These are phyloP conservation scores for Parafenestella ontariensis DNA, from an alignment of 2,329 filamentous ascomycete genomes.

Conservation along the genomic window DNA sequence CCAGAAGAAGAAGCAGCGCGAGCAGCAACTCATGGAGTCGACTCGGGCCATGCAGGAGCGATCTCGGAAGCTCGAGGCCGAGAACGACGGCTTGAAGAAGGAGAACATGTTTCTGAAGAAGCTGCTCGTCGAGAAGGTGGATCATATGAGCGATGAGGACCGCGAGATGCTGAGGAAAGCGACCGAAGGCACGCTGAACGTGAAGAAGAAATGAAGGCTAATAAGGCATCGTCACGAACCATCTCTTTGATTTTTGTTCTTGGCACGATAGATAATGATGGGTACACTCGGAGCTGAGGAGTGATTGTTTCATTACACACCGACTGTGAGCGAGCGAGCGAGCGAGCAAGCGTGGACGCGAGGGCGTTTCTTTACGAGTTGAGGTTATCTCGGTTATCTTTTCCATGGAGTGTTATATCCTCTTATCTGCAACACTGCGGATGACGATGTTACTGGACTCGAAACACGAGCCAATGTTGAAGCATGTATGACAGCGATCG, in stretches of 20 bases:
- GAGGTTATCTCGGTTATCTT: neutral
- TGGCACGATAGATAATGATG: neutral
- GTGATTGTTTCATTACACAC: neutral
- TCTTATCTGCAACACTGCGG: neutral
- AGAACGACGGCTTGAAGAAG: slow-evolving; percentile 46
- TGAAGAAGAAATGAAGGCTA: slow-evolving; percentile 10
- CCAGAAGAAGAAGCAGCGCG: slow-evolving; percentile 94
- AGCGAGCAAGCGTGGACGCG: no score
- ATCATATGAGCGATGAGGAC: slow-evolving; percentile 49
- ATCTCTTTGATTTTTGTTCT: neutral
- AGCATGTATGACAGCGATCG: no score
- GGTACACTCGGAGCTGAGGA: neutral
- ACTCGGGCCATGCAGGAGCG: slow-evolving; percentile 79
- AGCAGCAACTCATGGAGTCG: slow-evolving; percentile 70
- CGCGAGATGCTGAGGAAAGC: slow-evolving; percentile 36
- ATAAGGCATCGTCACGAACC: neutral
- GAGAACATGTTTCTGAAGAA: slow-evolving; percentile 53
- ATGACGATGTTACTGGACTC: no score
- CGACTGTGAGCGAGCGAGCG: no score
- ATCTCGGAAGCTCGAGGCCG: slow-evolving; percentile 71
- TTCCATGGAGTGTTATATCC: neutral
- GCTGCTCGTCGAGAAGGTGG: slow-evolving; percentile 47
- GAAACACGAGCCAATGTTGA: no score
- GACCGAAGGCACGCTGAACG: slow-evolving; percentile 25
- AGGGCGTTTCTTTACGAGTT: neutral